phyloP scores from a whole-genome alignment of 495 filamentous ascomycete species.

The Tuber borchii region DNA sequence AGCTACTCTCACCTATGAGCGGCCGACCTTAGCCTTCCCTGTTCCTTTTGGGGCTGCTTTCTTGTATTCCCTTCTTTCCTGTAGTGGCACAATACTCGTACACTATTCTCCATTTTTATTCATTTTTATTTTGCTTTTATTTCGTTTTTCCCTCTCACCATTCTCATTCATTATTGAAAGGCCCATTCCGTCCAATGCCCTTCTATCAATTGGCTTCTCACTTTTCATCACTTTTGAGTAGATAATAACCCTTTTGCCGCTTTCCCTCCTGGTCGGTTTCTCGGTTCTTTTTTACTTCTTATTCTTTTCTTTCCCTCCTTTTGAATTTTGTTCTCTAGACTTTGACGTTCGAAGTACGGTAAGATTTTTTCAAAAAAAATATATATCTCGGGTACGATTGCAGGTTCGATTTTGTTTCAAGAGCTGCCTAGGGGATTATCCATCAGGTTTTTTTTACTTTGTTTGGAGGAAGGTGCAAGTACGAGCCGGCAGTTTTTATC shows the following conservation, averaged over 20 bases:
- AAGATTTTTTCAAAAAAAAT: not conserved
- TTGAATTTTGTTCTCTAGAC: constrained; percentile 12
- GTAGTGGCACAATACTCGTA: not conserved
- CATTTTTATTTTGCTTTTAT: constrained; percentile 19
- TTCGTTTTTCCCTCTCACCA: not conserved
- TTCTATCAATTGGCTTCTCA: constrained; percentile 1
- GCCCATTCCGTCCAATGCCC: constrained; percentile 1
- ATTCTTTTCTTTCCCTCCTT: constrained; percentile 28
- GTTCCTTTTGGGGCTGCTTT: not conserved
- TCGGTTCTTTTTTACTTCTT: constrained; percentile 20
- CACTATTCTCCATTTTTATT: constrained; percentile 6
- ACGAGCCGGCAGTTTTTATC: not conserved
- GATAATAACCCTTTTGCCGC: constrained; percentile 35
- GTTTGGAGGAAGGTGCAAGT: not conserved
- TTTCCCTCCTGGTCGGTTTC: constrained; percentile 19
- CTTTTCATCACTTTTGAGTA: constrained; percentile 13
- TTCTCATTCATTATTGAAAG: not conserved
- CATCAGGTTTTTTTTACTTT: not conserved
- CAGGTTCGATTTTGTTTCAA: not conserved
- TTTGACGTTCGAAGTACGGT: not conserved
- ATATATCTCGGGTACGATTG: not conserved
- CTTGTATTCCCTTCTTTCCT: not conserved
- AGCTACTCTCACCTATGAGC: not conserved
- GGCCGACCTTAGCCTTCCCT: constrained; percentile 4
- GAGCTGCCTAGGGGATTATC: not conserved